These are phyloP conservation scores for Neonectria punicea DNA, from an alignment of 2,329 filamentous ascomycete genomes.

Conservation along the genomic window DNA sequence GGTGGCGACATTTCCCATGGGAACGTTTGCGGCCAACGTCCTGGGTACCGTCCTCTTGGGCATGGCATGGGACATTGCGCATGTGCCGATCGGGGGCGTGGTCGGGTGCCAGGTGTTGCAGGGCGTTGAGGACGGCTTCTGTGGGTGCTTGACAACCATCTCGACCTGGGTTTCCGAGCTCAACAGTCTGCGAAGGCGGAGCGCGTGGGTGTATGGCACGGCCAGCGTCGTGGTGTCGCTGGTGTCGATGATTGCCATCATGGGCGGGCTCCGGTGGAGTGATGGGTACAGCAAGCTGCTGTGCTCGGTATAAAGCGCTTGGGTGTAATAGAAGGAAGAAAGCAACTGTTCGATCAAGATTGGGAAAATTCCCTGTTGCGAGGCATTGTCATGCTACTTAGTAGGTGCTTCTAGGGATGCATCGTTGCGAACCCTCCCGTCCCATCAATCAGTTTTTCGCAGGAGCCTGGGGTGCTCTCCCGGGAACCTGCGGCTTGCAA, in stretches of 20 bases:
- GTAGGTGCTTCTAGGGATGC: not conserved
- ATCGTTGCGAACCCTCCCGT: not conserved
- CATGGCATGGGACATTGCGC: slow-evolving; percentile 83
- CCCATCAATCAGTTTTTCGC: too few species aligned
- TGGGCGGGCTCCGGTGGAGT: slow-evolving; percentile 81
- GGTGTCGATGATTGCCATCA: slow-evolving; percentile 71
- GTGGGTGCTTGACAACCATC: slow-evolving; percentile 73
- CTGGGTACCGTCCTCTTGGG: slow-evolving; percentile 79
- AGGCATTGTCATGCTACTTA: too few species aligned
- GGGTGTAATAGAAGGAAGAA: not conserved
- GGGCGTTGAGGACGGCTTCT: slow-evolving; percentile 74
- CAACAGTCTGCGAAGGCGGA: slow-evolving; percentile 59
- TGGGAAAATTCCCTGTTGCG: not conserved
- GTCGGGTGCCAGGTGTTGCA: slow-evolving; percentile 75
- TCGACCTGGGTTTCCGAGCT: slow-evolving; percentile 75
- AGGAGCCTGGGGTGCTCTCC: not conserved
- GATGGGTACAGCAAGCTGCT: slow-evolving; percentile 58
- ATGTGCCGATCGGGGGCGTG: slow-evolving; percentile 65
- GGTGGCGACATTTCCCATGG: slow-evolving; percentile 77
- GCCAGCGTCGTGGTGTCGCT: slow-evolving; percentile 70
- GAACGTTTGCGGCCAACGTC: slow-evolving; percentile 87
- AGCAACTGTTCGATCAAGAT: not conserved
- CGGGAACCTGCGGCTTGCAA: not conserved
- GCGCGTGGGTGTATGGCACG: slow-evolving; percentile 75
- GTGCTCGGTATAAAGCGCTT: slow-evolving; percentile 24